Evolutionary conservation across 495 filamentous ascomycete species (phyloP).

Genomic region (Elaphomyces granulatus): DNA sequence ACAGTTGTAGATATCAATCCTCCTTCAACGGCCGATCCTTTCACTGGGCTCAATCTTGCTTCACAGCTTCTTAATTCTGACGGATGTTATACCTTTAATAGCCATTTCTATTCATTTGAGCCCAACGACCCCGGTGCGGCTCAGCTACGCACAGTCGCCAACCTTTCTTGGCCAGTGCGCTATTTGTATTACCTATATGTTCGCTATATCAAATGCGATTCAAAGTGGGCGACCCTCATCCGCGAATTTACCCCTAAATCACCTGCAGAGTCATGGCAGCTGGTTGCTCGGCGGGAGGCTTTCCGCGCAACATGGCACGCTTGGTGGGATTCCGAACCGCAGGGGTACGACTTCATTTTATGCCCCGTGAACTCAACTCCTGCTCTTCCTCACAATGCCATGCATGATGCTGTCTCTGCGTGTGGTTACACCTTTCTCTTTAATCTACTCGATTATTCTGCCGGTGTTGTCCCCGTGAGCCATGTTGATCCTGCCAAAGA

Average conservation of each 20-base stretch:
- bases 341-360: constrained; percentile 62
- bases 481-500: constrained; percentile 63
- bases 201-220: constrained; percentile 63
- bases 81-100: constrained; percentile 67
- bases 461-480: constrained; percentile 75
- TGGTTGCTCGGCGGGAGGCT: constrained; percentile 60
- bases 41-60: constrained; percentile 63
- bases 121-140: constrained; percentile 65
- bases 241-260: constrained; percentile 54
- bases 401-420: constrained; percentile 71
- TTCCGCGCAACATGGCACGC: constrained; percentile 65
- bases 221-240: constrained; percentile 64
- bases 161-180: constrained; percentile 60
- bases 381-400: constrained; percentile 74
- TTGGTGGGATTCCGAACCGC: constrained; percentile 59
- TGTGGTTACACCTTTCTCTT: constrained; percentile 96
- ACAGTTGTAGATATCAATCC: constrained; percentile 58
- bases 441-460: constrained; percentile 83
- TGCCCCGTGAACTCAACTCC: constrained; percentile 84
- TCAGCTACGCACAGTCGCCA: constrained; percentile 57
- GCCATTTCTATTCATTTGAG: constrained; percentile 65
- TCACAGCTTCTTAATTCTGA: constrained; percentile 80
- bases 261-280: constrained; percentile 65
- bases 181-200: constrained; percentile 84
- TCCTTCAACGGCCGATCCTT: constrained; percentile 44